Evolutionary conservation across 495 filamentous ascomycete genomes (phyloP).

Genomic region (Oleoguttula mirabilis): DNA sequence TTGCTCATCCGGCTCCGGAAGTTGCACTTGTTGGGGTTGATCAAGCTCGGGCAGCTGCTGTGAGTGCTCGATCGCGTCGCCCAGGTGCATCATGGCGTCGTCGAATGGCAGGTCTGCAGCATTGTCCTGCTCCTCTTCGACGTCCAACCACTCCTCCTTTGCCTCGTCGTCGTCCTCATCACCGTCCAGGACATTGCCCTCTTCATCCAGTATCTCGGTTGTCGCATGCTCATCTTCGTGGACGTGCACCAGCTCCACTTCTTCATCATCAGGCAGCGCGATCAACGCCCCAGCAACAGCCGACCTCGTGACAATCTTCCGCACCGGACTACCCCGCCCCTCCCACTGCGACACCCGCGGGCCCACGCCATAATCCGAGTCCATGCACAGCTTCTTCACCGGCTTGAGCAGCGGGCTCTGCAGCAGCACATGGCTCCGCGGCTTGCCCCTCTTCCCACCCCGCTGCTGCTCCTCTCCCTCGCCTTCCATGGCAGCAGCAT

Average conservation of each 20-base stretch:
- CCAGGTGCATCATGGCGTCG: constrained; percentile 2
- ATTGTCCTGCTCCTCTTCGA: constrained; percentile 6
- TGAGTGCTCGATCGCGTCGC: not conserved
- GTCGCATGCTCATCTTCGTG: constrained; percentile 1
- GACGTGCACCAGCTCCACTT: not conserved
- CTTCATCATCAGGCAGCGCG: constrained; percentile 1
- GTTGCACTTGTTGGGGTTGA: too few relatives aligned
- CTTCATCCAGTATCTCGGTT: constrained; percentile 8
- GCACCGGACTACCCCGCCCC: constrained; percentile 7
- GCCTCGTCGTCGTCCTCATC: constrained; percentile 2
- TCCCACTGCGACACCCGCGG: constrained; percentile 12
- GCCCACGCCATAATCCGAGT: not conserved
- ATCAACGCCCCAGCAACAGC: not conserved
- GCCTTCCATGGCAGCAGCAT: not conserved
- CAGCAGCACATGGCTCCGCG: not conserved
- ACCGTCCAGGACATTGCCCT: constrained; percentile 4
- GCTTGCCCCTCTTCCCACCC: too few relatives aligned
- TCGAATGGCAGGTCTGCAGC: not conserved
- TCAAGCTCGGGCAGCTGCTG: too few relatives aligned
- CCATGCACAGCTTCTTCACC: constrained; percentile 20
- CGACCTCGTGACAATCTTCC: constrained; percentile 21
- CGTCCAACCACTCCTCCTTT: constrained; percentile 1
- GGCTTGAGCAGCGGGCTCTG: constrained; percentile 4
- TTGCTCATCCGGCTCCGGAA: too few relatives aligned
- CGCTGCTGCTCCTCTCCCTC: not conserved